These are phyloP conservation scores for Moesziomyces parantarcticus DNA, from an alignment of 1,284 basidiomycete genomes.

Conservation along the genomic window DNA sequence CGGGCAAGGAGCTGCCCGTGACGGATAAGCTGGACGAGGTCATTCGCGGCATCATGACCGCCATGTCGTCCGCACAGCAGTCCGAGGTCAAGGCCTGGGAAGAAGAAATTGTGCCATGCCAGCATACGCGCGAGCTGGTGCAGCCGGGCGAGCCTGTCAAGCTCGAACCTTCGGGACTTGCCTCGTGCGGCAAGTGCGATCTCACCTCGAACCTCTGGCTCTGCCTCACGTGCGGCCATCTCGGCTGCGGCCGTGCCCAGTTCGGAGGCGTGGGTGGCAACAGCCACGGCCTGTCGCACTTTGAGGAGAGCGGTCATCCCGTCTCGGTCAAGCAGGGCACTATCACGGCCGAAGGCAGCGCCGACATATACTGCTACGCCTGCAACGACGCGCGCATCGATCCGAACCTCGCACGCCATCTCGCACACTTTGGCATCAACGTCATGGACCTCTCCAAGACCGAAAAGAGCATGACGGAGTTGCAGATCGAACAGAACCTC, in stretches of 20 bases:
- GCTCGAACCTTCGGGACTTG: constrained; percentile 51
- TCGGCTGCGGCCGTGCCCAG: constrained; percentile 90
- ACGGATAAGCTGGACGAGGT: constrained; percentile 70
- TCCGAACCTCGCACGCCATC: constrained; percentile 80
- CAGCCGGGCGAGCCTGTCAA: constrained; percentile 67
- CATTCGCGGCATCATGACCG: constrained; percentile 79
- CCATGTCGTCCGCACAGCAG: constrained; percentile 87
- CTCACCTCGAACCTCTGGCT: constrained; percentile 83
- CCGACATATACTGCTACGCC: constrained; percentile 92
- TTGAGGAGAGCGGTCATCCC: constrained; percentile 79
- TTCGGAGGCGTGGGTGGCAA: constrained; percentile 88
- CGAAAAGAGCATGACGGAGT: constrained; percentile 95
- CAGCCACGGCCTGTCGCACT: constrained; percentile 89
- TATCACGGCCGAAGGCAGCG: constrained; percentile 92
- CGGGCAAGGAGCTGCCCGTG: constrained; percentile 72
- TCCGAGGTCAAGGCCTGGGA: constrained; percentile 98
- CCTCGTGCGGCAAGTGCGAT: constrained; percentile 56
- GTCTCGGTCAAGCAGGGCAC: constrained; percentile 95
- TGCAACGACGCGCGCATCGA: constrained; percentile 90
- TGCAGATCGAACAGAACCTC: constrained; percentile 97
- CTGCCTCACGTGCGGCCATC: constrained; percentile 88
- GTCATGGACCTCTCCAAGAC: constrained; percentile 87
- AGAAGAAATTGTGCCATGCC: constrained; percentile 88
- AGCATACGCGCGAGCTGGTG: constrained; percentile 83
- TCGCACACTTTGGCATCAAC: constrained; percentile 87